Percentiles rank a stretch among this genome's conserved stretches.
These are phyloP conservation scores for Backusella luteola DNA, from an alignment of 192 early-diverging fungal genomes.

Conservation along the genomic window DNA sequence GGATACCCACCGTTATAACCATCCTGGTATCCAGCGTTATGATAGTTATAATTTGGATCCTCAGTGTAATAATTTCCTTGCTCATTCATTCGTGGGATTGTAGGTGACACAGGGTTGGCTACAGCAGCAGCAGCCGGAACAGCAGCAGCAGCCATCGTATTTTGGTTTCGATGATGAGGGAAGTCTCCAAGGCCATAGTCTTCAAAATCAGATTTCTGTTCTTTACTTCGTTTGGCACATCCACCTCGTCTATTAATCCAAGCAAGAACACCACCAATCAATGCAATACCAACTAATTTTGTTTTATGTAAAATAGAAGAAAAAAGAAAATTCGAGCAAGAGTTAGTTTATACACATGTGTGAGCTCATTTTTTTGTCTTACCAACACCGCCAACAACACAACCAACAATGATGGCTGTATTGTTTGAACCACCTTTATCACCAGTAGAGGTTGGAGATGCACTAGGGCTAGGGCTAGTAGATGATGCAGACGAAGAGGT, in stretches of 20 bases:
- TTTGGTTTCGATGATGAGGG: slow-evolving; percentile 9
- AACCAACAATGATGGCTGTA: slow-evolving; percentile 20
- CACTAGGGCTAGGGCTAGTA: background rate
- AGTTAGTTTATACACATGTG: background rate
- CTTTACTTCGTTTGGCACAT: slow-evolving; percentile 11
- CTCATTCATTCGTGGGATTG: slow-evolving; percentile 23
- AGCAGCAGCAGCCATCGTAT: slow-evolving; percentile 8
- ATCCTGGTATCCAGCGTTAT: background rate
- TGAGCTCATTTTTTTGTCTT: background rate
- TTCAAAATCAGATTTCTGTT: background rate
- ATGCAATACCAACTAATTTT: slow-evolving; percentile 24
- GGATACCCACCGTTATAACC: background rate
- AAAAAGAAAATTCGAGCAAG: background rate
- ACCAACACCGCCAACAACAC: slow-evolving; percentile 33
- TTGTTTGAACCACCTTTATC: background rate
- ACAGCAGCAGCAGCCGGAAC: slow-evolving; percentile 1
- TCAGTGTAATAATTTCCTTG: slow-evolving; percentile 20
- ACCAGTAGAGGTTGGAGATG: background rate
- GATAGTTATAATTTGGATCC: background rate
- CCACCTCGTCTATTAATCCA: slow-evolving; percentile 33
- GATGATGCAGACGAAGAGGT: background rate
- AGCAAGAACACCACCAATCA: slow-evolving; percentile 28
- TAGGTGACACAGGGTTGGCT: slow-evolving; percentile 11
- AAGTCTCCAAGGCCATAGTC: slow-evolving; percentile 17
- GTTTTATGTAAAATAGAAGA: background rate